Percentiles rank a stretch among this genome's conserved stretches.
phyloP scores from a whole-genome alignment of 1,139 yeast species.

The Candida sp. region DNA sequence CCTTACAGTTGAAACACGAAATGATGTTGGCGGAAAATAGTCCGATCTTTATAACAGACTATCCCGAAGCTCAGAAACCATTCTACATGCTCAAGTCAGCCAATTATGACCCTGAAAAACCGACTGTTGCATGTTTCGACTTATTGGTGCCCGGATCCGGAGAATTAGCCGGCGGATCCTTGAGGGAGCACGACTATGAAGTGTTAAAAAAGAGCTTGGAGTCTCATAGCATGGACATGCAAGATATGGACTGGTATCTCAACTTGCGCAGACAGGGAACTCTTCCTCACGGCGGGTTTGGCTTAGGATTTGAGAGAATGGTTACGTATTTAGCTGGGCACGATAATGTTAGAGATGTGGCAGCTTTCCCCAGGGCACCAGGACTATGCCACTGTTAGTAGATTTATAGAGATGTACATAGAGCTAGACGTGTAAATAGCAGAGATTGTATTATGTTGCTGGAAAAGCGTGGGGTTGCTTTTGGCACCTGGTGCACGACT shows the following conservation, averaged over 20 bases:
- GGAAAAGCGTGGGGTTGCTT: background rate
- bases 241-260: slow-evolving; percentile 80
- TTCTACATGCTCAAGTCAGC: slow-evolving; percentile 79
- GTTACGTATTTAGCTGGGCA: slow-evolving; percentile 72
- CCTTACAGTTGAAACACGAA: slow-evolving; percentile 86
- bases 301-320: slow-evolving; percentile 91
- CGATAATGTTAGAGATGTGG: slow-evolving; percentile 84
- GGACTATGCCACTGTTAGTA: slow-evolving; percentile 36
- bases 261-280: slow-evolving; percentile 76
- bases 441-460: background rate
- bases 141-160: slow-evolving; percentile 89
- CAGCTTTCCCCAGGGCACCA: slow-evolving; percentile 73
- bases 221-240: slow-evolving; percentile 54
- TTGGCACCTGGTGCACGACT: background rate
- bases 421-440: slow-evolving; percentile 3
- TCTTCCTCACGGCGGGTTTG: slow-evolving; percentile 97
- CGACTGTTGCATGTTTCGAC: slow-evolving; percentile 91
- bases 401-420: background rate
- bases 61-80: slow-evolving; percentile 81
- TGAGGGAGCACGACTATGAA: slow-evolving; percentile 76
- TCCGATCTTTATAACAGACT: slow-evolving; percentile 91
- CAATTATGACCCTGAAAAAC: slow-evolving; percentile 29
- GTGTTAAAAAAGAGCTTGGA: slow-evolving; percentile 53
- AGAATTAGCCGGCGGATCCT: slow-evolving; percentile 95
- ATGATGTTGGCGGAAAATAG: slow-evolving; percentile 81